phyloP scores from a whole-genome alignment of 495 filamentous ascomycete species.

The Aspergillus asperescens region DNA sequence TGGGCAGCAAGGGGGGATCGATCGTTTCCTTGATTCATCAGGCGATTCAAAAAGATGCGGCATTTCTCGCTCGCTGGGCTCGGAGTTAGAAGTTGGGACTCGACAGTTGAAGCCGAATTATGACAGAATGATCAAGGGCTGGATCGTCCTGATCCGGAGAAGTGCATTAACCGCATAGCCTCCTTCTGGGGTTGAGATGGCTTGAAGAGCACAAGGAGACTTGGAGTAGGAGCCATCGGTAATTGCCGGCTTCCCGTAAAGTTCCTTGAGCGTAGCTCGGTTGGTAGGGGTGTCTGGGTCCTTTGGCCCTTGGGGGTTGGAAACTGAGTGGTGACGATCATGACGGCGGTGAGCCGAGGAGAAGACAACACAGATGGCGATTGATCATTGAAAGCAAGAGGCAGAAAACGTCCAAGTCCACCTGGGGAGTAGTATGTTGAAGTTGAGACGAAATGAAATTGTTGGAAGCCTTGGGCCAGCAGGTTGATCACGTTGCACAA shows the following conservation, averaged over 20 bases:
- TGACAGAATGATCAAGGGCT: neutral
- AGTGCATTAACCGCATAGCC: constrained; percentile 6
- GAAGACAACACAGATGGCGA: neutral
- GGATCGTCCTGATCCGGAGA: neutral
- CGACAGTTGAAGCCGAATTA: neutral
- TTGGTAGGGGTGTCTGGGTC: no score
- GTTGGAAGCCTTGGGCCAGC: constrained; percentile 16
- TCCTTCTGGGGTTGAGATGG: constrained; percentile 2
- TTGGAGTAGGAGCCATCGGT: no score
- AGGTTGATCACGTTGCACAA: constrained; percentile 24
- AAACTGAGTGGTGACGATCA: neutral
- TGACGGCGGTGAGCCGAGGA: constrained; percentile 2
- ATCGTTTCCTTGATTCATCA: neutral
- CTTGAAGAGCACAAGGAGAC: neutral
- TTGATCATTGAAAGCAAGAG: neutral
- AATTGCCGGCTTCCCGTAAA: neutral
- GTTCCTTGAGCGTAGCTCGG: no score
- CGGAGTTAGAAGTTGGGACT: neutral
- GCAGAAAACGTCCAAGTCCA: neutral
- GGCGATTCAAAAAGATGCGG: neutral
- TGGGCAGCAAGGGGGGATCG: constrained; percentile 9
- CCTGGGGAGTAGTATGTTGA: neutral
- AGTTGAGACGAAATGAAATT: neutral
- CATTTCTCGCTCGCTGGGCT: neutral
- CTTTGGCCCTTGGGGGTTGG: no score